Evolutionary conservation across 139 green algal genomes (phyloP).

Genomic region (Chlamydomonas sp.): DNA sequence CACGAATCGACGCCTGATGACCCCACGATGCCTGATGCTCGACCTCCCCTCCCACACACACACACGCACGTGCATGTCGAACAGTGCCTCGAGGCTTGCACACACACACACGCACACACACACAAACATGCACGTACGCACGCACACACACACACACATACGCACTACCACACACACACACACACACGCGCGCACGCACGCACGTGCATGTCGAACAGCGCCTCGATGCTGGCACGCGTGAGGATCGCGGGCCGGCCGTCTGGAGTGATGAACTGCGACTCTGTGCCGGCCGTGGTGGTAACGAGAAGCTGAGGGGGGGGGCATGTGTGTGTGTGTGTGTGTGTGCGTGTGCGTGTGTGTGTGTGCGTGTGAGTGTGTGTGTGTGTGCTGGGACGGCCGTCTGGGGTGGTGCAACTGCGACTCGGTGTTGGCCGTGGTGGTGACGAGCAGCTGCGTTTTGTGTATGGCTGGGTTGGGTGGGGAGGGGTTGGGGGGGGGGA

Average conservation of each 20-base stretch:
- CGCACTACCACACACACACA: no score
- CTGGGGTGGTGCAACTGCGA: no score
- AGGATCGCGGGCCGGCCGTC: conserved; percentile 54
- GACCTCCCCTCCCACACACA: no score
- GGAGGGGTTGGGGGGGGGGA: not conserved
- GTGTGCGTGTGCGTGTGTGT: not conserved
- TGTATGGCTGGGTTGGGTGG: not conserved
- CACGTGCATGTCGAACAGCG: conserved; percentile 79
- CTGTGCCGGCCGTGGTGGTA: not conserved
- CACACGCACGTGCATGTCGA: no score
- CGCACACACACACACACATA: no score
- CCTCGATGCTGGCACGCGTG: conserved; percentile 30
- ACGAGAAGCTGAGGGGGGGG: no score
- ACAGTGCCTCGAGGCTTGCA: no score
- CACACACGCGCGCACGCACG: not conserved
- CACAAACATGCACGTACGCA: no score
- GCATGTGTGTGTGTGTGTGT: conserved; percentile 4
- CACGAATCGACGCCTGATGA: no score
- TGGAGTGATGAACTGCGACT: not conserved
- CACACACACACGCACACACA: not conserved
- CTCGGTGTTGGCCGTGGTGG: no score
- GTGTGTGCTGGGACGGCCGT: no score
- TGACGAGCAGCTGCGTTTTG: conserved; percentile 46
- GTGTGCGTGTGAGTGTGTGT: not conserved
- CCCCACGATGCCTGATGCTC: no score